Evolutionary conservation across 257 asterid genomes (phyloP), one percentile per base, ranked within the genome.

Genomic region (Mentha longifolia): DNA sequence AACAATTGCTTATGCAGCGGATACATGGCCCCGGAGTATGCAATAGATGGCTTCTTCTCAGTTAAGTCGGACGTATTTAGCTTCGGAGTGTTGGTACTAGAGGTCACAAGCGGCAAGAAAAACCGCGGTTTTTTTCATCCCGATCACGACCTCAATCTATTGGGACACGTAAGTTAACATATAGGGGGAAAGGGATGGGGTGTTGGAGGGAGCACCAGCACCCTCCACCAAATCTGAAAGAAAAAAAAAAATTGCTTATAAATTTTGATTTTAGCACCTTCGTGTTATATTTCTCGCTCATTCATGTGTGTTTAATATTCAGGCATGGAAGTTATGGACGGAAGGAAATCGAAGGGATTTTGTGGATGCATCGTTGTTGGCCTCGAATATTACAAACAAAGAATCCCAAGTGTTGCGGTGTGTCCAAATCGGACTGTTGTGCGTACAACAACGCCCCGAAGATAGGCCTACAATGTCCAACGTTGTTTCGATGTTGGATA

Each of bases 11-110:
- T 2, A 6, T 19, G 69, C 50, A 78, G 87, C 22, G 87, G 90
- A 49, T 85, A 85, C 51, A 85, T 85, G 90, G 75, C 90, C 8
- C 87, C 90, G 3, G 85, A 85, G 41, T 85, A 82, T 28, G 71
- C 79, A 17, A 15, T 66, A 14, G 68, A 59, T 9, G 84, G 90
- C 22, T 71, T 55, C 28, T 82, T 76, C 76, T 85, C 84, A 0
- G 64, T 71, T 9, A 85, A 80, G 51, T 78, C 83, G 15, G 87
- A 82, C 41, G 85, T 85, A 17, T 82, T 68, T 68, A 85, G 89
- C 25, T 85, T 77, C 35, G 85, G 87, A 6, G 83, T 80, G 58
- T 58, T 82, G 37, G 52, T 61, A 42, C 17, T 82, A 50, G 87
- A 85, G 57, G 69, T 78, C 43, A 59, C 80, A 45, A 73, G 81